Evolutionary conservation across 345 rosid species (phyloP).

Genomic region (Chamaenerion angustifolium): DNA sequence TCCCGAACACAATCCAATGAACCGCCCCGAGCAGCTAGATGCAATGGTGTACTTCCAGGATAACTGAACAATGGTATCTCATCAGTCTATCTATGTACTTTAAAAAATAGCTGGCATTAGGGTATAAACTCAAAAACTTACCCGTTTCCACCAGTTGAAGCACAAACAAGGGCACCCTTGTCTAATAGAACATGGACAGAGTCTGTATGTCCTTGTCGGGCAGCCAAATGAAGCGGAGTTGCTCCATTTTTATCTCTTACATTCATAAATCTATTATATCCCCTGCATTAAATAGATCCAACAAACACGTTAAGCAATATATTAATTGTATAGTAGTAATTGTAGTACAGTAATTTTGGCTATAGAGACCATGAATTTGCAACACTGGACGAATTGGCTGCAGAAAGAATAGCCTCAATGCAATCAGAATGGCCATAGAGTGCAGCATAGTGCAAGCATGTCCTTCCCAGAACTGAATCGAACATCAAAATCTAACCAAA

Average conservation of each 20-base stretch:
- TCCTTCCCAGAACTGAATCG: slow-evolving; percentile 75
- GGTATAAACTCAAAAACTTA: slow-evolving; percentile 14
- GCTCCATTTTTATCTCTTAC: slow-evolving; percentile 88
- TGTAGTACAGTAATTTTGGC: background rate
- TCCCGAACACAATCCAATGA: slow-evolving; percentile 84
- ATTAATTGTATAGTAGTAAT: background rate
- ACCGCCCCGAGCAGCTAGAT: slow-evolving; percentile 95
- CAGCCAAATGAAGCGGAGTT: slow-evolving; percentile 87
- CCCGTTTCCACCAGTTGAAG: slow-evolving; percentile 90
- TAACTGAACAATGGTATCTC: slow-evolving; percentile 23
- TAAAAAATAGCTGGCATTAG: background rate
- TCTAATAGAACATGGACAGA: slow-evolving; percentile 74
- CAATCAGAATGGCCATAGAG: slow-evolving; percentile 75
- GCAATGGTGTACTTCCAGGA: slow-evolving; percentile 94
- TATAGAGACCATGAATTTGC: slow-evolving; percentile 57
- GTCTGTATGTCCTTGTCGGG: slow-evolving; percentile 70
- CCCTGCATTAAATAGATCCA: slow-evolving; percentile 31
- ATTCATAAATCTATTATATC: slow-evolving; percentile 81
- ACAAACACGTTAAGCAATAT: background rate
- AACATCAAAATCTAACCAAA: slow-evolving; percentile 67
- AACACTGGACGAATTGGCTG: slow-evolving; percentile 72
- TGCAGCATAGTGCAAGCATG: slow-evolving; percentile 92
- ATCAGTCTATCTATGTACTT: background rate
- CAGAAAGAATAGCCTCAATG: slow-evolving; percentile 63
- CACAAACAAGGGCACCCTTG: slow-evolving; percentile 85